Evolutionary conservation across 1,139 yeast species (phyloP), one percentile per base, ranked within the genome.

Genomic region (Hansenula sp.): DNA sequence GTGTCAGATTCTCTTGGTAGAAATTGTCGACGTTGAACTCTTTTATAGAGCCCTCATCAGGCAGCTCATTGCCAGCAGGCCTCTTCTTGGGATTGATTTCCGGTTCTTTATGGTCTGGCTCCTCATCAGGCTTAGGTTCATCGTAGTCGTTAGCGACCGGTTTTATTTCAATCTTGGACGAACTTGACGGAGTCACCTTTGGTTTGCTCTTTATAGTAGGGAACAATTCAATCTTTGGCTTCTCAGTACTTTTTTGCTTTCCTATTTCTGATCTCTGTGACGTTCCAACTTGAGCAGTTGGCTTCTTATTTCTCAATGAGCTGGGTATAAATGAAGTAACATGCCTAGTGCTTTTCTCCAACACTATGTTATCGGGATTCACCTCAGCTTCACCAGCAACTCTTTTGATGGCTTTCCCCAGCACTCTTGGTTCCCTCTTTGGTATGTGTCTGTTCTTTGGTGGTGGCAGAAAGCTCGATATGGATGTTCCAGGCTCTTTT

Each of bases 391-490:
- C 40, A 1, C 49, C 36, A 10, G 50, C 45, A 7, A 45, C 46
- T 37, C 41, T 47, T 40, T 41, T 52, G 30, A 48, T 42, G 3
- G 50, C 56, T 13, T 43, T 46, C 2, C 57, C 59, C 2, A 55
- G 38, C 1, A 47, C 45, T 30, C 49, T 41, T 3, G 51, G 50
- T 19, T 47, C 45, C 3, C 41, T 33, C 13, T 39, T 36, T 18
- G 38, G 45, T 15, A 45, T 44, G 8, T 36, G 40, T 33, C 50
- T 45, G 35, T 49, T 48, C 45, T 50, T 51, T 17, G 60, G 60
- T 7, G 51, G 44, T 8, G 60, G 60, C 3, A 56, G 46, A 42
- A 52, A 54, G 19, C 49, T 50, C 10, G 55, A 49, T 21, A 56
- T 56, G 17, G 58, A 56, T 2, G 25, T 13, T 11, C 37, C 30